Evolutionary conservation across 2,329 filamentous ascomycete genomes (phyloP).

Genomic region (Cryphonectria japonica): DNA sequence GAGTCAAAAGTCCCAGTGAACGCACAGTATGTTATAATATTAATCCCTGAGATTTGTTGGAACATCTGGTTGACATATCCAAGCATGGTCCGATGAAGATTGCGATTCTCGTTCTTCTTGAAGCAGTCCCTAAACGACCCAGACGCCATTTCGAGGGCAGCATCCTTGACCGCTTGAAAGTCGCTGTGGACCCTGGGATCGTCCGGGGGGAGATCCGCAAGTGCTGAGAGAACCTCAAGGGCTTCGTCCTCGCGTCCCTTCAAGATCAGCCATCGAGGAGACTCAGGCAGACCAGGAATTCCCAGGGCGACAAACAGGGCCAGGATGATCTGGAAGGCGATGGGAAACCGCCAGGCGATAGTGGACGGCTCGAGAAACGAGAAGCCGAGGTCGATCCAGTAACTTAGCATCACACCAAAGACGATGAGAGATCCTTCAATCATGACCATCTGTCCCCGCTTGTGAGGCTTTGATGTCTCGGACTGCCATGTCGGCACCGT

Average conservation of each 20-base stretch:
- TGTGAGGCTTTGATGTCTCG: conserved; percentile 28
- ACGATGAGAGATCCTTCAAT: conserved; percentile 58
- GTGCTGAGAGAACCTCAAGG: conserved; percentile 22
- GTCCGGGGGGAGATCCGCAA: conserved; percentile 18
- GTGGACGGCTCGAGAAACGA: conserved; percentile 33
- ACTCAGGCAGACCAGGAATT: conserved; percentile 31
- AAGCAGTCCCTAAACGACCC: conserved; percentile 20
- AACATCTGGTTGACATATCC: conserved; percentile 35
- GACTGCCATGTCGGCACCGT: conserved; percentile 31
- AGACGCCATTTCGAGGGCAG: conserved; percentile 18
- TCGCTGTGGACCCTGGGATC: conserved; percentile 21
- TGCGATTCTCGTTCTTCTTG: conserved; percentile 21
- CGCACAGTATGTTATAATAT: conserved; percentile 30
- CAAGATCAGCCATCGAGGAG: conserved; percentile 32
- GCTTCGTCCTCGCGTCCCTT: conserved; percentile 29
- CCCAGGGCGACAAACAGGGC: conserved; percentile 26
- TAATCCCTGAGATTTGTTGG: conserved; percentile 47
- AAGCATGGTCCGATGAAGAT: conserved; percentile 22
- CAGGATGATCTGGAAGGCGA: conserved; percentile 34
- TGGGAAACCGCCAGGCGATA: conserved; percentile 41
- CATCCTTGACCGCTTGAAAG: conserved; percentile 21
- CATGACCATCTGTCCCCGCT: conserved; percentile 30
- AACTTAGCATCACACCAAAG: conserved; percentile 67
- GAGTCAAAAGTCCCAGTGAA: no score
- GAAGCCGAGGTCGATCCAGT: conserved; percentile 54